phyloP scores from a whole-genome alignment of 2,329 filamentous ascomycete species.

The Xylariaceae sp. region DNA sequence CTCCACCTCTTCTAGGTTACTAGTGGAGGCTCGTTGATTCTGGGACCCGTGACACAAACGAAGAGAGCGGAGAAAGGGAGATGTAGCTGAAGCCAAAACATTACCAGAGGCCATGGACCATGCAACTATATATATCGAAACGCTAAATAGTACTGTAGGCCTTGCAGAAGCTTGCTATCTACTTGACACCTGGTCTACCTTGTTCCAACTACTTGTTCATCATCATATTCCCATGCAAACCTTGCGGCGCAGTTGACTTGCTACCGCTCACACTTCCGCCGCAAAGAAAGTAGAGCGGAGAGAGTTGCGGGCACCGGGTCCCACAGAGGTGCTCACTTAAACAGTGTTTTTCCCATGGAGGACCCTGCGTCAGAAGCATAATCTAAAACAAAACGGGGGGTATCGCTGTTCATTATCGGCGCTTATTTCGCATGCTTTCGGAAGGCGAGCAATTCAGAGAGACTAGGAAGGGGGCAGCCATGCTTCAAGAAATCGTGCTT shows the following conservation, averaged over 20 bases:
- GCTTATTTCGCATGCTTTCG: slow-evolving; percentile 64
- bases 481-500: slow-evolving; percentile 92
- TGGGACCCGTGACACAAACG: no score
- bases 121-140: not conserved
- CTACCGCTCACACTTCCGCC: slow-evolving; percentile 18
- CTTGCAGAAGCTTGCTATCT: not conserved
- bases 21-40: no score
- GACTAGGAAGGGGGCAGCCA: slow-evolving; percentile 75
- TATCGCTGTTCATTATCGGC: slow-evolving; percentile 25
- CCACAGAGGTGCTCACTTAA: slow-evolving; percentile 20
- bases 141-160: not conserved
- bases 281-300: no score
- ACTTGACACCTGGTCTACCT: not conserved
- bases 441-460: slow-evolving; percentile 84
- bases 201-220: not conserved
- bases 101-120: not conserved
- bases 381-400: slow-evolving; percentile 18
- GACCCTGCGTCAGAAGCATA: slow-evolving; percentile 17
- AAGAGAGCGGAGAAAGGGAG: not conserved
- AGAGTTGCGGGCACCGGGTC: no score
- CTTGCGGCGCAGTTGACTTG: slow-evolving; percentile 15
- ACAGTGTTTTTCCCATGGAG: slow-evolving; percentile 4
- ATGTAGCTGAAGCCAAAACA: not conserved
- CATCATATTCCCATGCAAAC: slow-evolving; percentile 24
- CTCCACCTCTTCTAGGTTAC: no score